Conservation (phyloP, 176 grass and related monocot species). For the Carex parvula region DNA sequence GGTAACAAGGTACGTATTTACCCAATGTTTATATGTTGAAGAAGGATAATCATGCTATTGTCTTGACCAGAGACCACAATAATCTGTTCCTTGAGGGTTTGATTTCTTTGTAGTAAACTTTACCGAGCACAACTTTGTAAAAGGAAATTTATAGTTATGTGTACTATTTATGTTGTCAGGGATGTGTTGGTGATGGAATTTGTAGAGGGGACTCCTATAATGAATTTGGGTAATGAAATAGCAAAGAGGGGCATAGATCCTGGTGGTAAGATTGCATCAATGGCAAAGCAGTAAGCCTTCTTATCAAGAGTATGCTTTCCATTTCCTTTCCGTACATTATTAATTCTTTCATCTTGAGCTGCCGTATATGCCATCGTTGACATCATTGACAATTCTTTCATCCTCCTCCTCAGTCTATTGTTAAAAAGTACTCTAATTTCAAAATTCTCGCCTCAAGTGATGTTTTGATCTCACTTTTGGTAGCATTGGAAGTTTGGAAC, state of each 20-base stretch:
- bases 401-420: not conserved
- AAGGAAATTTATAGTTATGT: not conserved
- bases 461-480: not conserved
- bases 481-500: not conserved
- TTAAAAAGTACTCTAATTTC: not conserved
- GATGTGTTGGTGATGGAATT: conserved; percentile 95
- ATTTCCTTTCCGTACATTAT: conserved; percentile 39
- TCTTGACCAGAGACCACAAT: conserved; percentile 18
- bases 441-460: not conserved
- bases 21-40: conserved; percentile 6
- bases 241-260: conserved; percentile 86
- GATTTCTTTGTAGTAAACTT: conserved; percentile 17
- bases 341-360: conserved; percentile 1
- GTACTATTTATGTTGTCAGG: conserved; percentile 27
- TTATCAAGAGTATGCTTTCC: conserved; percentile 43
- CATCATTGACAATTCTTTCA: too few species aligned
- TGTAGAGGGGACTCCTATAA: conserved; percentile 88
- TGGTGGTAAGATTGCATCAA: conserved; percentile 66
- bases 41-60: conserved; percentile 1
- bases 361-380: conserved; percentile 1
- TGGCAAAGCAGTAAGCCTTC: conserved; percentile 94
- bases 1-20: conserved; percentile 58
- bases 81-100: conserved; percentile 11
- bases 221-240: conserved; percentile 92
- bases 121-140: not conserved